Base-by-base conservation (phyloP, 2,329 filamentous ascomycete genomes). In the Talaromyces rugulosus region DNA sequence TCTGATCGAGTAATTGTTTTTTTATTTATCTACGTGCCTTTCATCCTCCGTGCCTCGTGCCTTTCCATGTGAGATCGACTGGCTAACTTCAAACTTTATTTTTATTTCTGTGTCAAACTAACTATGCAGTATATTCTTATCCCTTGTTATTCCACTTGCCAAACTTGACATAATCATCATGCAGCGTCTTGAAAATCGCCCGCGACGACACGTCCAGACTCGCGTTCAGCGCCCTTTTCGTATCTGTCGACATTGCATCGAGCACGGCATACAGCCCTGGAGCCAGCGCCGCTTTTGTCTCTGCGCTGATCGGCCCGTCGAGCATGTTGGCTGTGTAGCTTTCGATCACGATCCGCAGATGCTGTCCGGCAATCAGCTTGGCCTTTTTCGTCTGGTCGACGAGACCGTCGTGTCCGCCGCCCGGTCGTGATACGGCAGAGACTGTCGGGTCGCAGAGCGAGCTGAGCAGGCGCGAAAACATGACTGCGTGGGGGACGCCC, bases 391-490 rank as follows among this genome's bases (percentile, higher is more conserved):
- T 83, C 62, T 84, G 81, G 64, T 88, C 86, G 30, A 82, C 82
- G 30, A 89, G 79, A 0, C 76, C 76, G 67, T 79, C 76, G 53
- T 75, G 75, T 2, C 30, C 76, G 18, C 69, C 66, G 3, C 71
- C 69, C 5, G 68, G 63, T 16, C 72, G 70, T 14, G 80, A 75
- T 4, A 85, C 81, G 1, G 83, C 80, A 0, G 83, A 84, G 53
- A 84, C 80, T 0, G 85, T 85, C 0, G 86, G 86, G 59, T 85
- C 84, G 74, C 84, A 86, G 57, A 88, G 80, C 0, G 83, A 81
- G n/a, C 82, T 82, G 27, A 88, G 78, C 8, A 88, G 74, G 9
- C 84, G 81, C 1, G 83, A 79, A 66, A 82, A 85, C 47, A 80
- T 76, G 1, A 76, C 72, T 2, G 81, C 82, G 62, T 83, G 82